Conservation (phyloP, 192 early-diverging fungal genomes). For the Hyaloraphidium curvatum region DNA sequence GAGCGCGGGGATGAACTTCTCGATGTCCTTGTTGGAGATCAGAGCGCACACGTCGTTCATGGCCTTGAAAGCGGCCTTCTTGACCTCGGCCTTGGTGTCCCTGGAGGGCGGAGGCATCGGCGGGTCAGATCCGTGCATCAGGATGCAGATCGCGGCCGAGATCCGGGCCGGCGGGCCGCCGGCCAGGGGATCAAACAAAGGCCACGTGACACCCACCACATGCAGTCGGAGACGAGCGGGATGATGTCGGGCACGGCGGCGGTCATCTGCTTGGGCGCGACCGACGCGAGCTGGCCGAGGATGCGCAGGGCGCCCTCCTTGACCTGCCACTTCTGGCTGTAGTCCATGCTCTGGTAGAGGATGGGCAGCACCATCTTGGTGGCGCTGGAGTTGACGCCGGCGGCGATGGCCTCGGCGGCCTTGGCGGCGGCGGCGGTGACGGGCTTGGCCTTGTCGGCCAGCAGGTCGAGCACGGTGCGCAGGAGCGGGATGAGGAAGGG, state of each 20-base stretch:
- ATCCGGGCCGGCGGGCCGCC: no score
- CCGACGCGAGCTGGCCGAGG: conserved; percentile 19
- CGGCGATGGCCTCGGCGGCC: conserved; percentile 22
- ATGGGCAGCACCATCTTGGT: conserved; percentile 35
- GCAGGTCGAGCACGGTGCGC: conserved; percentile 34
- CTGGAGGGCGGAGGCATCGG: no score
- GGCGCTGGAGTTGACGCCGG: conserved; percentile 23
- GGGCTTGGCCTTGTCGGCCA: conserved; percentile 29
- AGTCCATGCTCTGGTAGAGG: conserved; percentile 41
- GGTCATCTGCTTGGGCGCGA: conserved; percentile 26
- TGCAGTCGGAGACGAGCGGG: neutral
- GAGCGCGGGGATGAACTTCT: conserved; percentile 51
- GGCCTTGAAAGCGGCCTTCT: conserved; percentile 35
- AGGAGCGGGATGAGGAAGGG: conserved; percentile 46
- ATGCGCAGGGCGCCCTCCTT: conserved; percentile 31
- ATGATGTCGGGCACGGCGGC: conserved; percentile 18
- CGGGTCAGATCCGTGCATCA: no score
- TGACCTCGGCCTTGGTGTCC: conserved; percentile 62
- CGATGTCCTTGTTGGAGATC: conserved; percentile 62
- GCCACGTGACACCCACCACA: no score
- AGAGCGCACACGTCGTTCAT: conserved; percentile 48
- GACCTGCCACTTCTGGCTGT: conserved; percentile 58
- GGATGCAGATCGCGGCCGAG: no score
- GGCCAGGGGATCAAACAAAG: no score
- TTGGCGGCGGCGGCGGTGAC: conserved; percentile 22